Conservation (phyloP, 768 basidiomycete genomes). For the Tulasnella sp. region DNA sequence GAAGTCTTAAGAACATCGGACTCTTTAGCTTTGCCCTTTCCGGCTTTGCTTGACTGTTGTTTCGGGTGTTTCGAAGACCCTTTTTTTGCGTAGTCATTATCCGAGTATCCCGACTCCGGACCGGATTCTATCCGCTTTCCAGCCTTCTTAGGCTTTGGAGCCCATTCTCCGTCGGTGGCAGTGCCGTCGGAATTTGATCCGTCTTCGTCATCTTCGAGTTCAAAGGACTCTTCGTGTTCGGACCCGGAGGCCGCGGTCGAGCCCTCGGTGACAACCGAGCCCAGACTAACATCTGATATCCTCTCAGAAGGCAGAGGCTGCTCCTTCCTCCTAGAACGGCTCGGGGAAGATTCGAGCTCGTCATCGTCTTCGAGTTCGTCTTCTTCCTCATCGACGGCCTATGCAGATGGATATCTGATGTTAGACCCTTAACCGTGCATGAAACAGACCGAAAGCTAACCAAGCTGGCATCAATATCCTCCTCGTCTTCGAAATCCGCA, state of each 20-base stretch:
- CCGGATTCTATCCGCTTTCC: neutral
- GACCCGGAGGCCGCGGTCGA: neutral
- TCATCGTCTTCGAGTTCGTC: neutral
- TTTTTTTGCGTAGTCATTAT: neutral
- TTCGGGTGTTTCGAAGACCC: neutral
- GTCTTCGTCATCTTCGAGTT: neutral
- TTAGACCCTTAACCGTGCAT: neutral
- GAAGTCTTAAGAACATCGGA: neutral
- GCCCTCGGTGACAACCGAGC: neutral
- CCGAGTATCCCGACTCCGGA: neutral
- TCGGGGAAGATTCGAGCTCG: neutral
- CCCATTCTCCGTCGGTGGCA: neutral
- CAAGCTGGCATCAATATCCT: neutral
- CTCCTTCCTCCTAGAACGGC: neutral
- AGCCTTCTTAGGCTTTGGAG: neutral
- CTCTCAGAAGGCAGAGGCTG: neutral
- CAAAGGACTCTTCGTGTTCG: neutral
- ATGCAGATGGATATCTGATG: neutral
- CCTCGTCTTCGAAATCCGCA: neutral
- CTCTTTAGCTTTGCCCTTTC: neutral
- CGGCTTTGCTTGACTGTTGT: neutral
- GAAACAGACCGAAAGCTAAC: neutral
- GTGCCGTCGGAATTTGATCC: neutral
- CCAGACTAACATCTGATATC: neutral
- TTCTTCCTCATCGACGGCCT: neutral